Percentiles rank a stretch among this genome's conserved stretches.
phyloP scores from a whole-genome alignment of 1,284 basidiomycete species.

The Cystobasidiaceae sp. region DNA sequence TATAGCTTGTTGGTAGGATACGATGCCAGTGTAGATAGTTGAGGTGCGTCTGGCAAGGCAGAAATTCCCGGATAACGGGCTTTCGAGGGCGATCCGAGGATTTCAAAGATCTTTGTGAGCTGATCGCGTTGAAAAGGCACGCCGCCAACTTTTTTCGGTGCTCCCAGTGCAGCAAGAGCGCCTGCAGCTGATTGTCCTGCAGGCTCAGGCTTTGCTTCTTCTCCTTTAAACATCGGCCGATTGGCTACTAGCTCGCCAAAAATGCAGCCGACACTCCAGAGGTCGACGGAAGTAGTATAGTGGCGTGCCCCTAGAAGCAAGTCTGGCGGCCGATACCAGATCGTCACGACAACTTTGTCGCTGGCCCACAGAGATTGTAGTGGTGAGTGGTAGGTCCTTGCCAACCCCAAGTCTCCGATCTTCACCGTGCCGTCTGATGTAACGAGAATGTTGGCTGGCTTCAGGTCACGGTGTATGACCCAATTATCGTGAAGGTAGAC shows the following conservation, averaged over 20 bases:
- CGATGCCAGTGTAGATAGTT: slow-evolving; percentile 73
- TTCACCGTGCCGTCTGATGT: slow-evolving; percentile 85
- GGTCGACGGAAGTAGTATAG: slow-evolving; percentile 81
- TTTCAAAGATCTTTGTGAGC: slow-evolving; percentile 87
- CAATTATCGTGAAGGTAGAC: slow-evolving; percentile 92
- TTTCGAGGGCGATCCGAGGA: slow-evolving; percentile 81
- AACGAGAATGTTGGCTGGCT: slow-evolving; percentile 97
- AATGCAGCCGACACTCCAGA: slow-evolving; percentile 94
- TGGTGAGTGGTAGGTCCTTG: slow-evolving; percentile 77
- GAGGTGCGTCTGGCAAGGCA: slow-evolving; percentile 80
- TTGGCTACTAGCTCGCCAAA: slow-evolving; percentile 89
- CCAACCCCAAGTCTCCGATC: slow-evolving; percentile 93
- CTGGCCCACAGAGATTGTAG: slow-evolving; percentile 69
- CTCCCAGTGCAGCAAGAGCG: slow-evolving; percentile 1
- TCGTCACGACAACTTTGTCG: slow-evolving; percentile 98
- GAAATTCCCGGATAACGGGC: slow-evolving; percentile 82
- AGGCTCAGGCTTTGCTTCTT: slow-evolving; percentile 77
- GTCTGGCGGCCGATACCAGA: slow-evolving; percentile 98
- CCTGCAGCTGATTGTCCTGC: background rate
- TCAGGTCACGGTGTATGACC: slow-evolving; percentile 93
- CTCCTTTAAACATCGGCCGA: slow-evolving; percentile 96
- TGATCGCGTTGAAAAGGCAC: slow-evolving; percentile 94
- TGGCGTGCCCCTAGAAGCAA: slow-evolving; percentile 83
- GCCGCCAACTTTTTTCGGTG: slow-evolving; percentile 34
- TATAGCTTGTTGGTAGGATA: slow-evolving; percentile 58